Evolutionary conservation across 371 early-diverging fungal species (phyloP), one percentile per base, ranked within the genome.

Genomic region (Apophysomyces elegans): DNA sequence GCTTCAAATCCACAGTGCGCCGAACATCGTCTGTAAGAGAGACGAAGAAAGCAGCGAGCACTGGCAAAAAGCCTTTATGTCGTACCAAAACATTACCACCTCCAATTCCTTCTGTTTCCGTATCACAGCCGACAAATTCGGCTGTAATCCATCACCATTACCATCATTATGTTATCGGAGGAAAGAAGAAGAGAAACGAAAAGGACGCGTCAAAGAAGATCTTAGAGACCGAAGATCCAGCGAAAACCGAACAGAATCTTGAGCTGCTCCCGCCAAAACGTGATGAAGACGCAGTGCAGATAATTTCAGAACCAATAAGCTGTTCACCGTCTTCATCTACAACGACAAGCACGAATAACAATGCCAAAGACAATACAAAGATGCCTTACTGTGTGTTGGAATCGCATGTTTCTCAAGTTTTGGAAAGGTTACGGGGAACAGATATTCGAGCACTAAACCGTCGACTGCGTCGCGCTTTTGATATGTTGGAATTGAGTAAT

Each of bases 401-500:
- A 14, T 43, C 60, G 5, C 71, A 75, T 38, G 66, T 70, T 1
- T 54, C 69, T 8, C 69, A 71, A 21, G 59, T 66, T 0, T 56
- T 83, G 38, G 81, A 86, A 59, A 70, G 88, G 11, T 41, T 87
- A 37, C 67, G 79, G n/a, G 78, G 79, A 6, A 84, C 87, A 0
- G 87, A 88, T 43, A 84, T 86, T 5, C 73, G 88, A 47, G 84
- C 88, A 21, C 54, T 88, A 43, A 90, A 88, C 50, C 75, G 90
- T 35, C 77, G 86, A 16, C 70, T 89, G 12, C 67, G 75, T 43
- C 76, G 88, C 26, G 79, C 85, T 4, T 92, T 92, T 78, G 91
- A 92, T 70, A 83, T 92, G 26, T 73, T 86, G 7, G 91, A 90
- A 39, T 77, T 92, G 26, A 86, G 87, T n/a, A 83, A 81, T 36